These are phyloP conservation scores for Dendrostoma leiphaemia DNA, from an alignment of 2,329 filamentous ascomycete species.

Conservation along the genomic window DNA sequence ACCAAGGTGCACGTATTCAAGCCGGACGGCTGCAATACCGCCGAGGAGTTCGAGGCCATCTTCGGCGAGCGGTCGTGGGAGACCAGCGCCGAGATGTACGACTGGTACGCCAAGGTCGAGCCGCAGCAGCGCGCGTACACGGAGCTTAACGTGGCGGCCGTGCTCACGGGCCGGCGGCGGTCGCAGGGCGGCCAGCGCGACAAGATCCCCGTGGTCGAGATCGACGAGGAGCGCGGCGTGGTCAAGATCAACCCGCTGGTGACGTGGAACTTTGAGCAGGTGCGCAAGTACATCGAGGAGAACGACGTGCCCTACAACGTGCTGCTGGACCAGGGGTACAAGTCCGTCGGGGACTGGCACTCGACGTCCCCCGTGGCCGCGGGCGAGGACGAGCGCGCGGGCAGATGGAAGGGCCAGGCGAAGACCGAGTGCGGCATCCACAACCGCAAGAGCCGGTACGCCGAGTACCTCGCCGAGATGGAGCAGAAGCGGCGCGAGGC, in stretches of 20 bases:
- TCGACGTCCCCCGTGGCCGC: conserved; percentile 87
- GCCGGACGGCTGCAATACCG: conserved; percentile 71
- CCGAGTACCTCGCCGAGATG: conserved; percentile 75
- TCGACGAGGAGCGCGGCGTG: conserved; percentile 82
- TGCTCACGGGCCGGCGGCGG: conserved; percentile 86
- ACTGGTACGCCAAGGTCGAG: conserved; percentile 97
- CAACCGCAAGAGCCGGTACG: conserved; percentile 94
- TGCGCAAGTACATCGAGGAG: conserved; percentile 81
- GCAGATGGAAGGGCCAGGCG: conserved; percentile 91
- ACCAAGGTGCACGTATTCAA: conserved; percentile 86
- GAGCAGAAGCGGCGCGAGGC: conserved; percentile 43
- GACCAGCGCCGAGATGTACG: conserved; percentile 80
- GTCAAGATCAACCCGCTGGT: conserved; percentile 98
- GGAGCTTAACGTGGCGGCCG: conserved; percentile 82
- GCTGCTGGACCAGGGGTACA: conserved; percentile 91
- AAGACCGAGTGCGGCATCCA: conserved; percentile 99
- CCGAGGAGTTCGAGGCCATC: conserved; percentile 74
- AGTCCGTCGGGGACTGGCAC: conserved; percentile 98
- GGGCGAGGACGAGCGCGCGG: conserved; percentile 92
- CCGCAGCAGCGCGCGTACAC: conserved; percentile 88
- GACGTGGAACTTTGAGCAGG: conserved; percentile 89
- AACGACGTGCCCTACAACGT: conserved; percentile 92
- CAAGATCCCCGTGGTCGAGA: conserved; percentile 84
- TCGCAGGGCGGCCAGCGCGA: conserved; percentile 93
- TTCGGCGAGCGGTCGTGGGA: conserved; percentile 87